A percentile compares a stretch with the other conserved stretches of the same genome.
These are phyloP conservation scores for Rheum nobile DNA, from an alignment of 148 eudicot species.

Conservation along the genomic window DNA sequence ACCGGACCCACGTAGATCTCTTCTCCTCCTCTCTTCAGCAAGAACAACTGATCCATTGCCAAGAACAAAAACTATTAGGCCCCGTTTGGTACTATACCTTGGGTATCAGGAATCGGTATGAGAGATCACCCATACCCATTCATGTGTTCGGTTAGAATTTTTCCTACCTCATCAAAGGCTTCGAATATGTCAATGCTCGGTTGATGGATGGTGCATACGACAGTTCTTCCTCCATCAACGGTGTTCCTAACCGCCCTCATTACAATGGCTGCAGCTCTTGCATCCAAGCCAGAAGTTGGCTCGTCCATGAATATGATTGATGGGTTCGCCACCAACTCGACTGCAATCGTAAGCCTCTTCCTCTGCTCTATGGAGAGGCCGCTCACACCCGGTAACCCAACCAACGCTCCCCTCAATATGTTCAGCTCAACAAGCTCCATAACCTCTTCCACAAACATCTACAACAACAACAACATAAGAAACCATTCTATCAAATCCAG, in stretches of 20 bases:
- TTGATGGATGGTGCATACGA: slow-evolving; percentile 60
- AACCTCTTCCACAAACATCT: slow-evolving; percentile 51
- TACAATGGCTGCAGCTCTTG: slow-evolving; percentile 71
- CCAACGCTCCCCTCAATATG: slow-evolving; percentile 29
- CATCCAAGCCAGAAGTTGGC: slow-evolving; percentile 71
- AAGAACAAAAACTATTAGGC: not conserved
- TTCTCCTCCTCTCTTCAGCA: slow-evolving; percentile 14
- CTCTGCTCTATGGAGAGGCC: slow-evolving; percentile 67
- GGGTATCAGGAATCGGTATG: no score
- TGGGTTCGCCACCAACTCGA: slow-evolving; percentile 65
- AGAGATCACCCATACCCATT: no score
- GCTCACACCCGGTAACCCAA: slow-evolving; percentile 40
- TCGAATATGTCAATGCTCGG: slow-evolving; percentile 58
- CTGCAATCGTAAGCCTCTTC: slow-evolving; percentile 61
- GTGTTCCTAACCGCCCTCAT: slow-evolving; percentile 54
- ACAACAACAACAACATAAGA: slow-evolving; percentile 7
- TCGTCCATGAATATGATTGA: slow-evolving; percentile 67
- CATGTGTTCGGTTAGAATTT: no score
- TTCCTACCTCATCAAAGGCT: slow-evolving; percentile 71
- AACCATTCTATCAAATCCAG: not conserved
- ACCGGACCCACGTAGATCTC: slow-evolving; percentile 14
- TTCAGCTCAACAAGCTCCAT: slow-evolving; percentile 44
- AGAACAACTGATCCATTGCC: slow-evolving; percentile 7
- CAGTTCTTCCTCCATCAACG: slow-evolving; percentile 47
- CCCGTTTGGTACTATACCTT: no score